Conservation (phyloP, 2,329 filamentous ascomycete species). For the Lecanicillium sp. region DNA sequence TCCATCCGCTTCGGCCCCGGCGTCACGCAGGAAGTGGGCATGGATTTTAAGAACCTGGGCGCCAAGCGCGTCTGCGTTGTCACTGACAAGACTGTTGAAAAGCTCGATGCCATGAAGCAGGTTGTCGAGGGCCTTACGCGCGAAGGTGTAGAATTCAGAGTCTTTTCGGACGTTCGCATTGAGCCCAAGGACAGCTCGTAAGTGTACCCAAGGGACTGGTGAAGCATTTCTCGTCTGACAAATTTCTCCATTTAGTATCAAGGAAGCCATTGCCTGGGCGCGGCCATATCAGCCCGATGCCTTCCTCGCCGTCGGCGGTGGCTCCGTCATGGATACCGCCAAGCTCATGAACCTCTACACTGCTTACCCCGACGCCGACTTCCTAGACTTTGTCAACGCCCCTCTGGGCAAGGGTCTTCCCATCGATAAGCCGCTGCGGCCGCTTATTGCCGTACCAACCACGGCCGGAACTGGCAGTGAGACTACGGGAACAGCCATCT, state of each 20-base stretch:
- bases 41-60: slow-evolving; percentile 92
- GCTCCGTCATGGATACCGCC: slow-evolving; percentile 94
- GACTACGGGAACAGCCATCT: slow-evolving; percentile 96
- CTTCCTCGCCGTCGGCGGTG: slow-evolving; percentile 81
- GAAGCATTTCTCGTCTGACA: background rate
- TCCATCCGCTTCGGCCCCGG: slow-evolving; percentile 91
- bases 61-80: slow-evolving; percentile 85
- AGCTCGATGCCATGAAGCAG: slow-evolving; percentile 83
- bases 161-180: slow-evolving; percentile 73
- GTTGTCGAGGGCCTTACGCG: slow-evolving; percentile 70
- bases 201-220: slow-evolving; percentile 22
- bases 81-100: slow-evolving; percentile 75
- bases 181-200: slow-evolving; percentile 94
- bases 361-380: slow-evolving; percentile 83
- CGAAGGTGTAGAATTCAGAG: slow-evolving; percentile 72
- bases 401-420: slow-evolving; percentile 82
- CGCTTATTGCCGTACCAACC: slow-evolving; percentile 76
- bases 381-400: slow-evolving; percentile 96
- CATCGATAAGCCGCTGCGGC: slow-evolving; percentile 61
- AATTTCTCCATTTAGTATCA: slow-evolving; percentile 48
- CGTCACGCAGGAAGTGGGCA: slow-evolving; percentile 90
- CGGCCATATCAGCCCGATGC: slow-evolving; percentile 78
- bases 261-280: slow-evolving; percentile 80
- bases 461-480: slow-evolving; percentile 85
- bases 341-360: slow-evolving; percentile 98